A percentile compares a stretch with the other conserved stretches of the same genome.
Conservation (phyloP, 129 eudicot genomes). For the Lactuca sativa region DNA sequence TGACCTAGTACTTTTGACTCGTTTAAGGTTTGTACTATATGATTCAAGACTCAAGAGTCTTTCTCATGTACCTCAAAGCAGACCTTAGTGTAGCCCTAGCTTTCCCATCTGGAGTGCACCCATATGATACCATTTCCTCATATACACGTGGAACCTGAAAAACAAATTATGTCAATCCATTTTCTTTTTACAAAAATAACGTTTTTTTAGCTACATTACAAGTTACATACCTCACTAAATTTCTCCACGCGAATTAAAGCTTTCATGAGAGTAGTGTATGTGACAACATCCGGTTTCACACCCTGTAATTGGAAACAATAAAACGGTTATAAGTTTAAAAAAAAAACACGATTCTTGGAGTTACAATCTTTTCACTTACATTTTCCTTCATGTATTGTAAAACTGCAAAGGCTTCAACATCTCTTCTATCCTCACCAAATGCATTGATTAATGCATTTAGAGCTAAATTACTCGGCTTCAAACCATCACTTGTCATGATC, state of each 20-base stretch:
- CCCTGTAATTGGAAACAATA: slow-evolving; percentile 47
- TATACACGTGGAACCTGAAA: slow-evolving; percentile 89
- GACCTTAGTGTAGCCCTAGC: slow-evolving; percentile 93
- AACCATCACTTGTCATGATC: slow-evolving; percentile 83
- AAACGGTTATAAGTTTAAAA: not conserved
- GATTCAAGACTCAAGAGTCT: slow-evolving; percentile 42
- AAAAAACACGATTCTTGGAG: not conserved
- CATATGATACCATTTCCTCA: slow-evolving; percentile 87
- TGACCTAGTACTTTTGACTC: slow-evolving; percentile 16
- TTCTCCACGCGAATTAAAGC: slow-evolving; percentile 85
- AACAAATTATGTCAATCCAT: not conserved
- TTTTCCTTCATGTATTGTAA: slow-evolving; percentile 91
- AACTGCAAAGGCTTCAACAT: slow-evolving; percentile 85
- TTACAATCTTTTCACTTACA: slow-evolving; percentile 42
- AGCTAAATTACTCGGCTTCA: slow-evolving; percentile 80
- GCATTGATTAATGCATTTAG: slow-evolving; percentile 94
- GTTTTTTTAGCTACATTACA: not conserved
- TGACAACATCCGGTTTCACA: slow-evolving; percentile 85
- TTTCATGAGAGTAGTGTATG: slow-evolving; percentile 96
- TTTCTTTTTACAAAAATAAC: not conserved
- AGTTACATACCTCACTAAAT: slow-evolving; percentile 55
- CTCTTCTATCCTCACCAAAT: slow-evolving; percentile 90
- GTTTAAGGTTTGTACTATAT: not conserved
- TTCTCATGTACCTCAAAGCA: slow-evolving; percentile 84
- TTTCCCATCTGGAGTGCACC: slow-evolving; percentile 87